Percentiles rank a stretch among this genome's conserved stretches.
Evolutionary conservation across 73 alveolate genomes (phyloP).

Genomic region (Paramecium pentaurelia): DNA sequence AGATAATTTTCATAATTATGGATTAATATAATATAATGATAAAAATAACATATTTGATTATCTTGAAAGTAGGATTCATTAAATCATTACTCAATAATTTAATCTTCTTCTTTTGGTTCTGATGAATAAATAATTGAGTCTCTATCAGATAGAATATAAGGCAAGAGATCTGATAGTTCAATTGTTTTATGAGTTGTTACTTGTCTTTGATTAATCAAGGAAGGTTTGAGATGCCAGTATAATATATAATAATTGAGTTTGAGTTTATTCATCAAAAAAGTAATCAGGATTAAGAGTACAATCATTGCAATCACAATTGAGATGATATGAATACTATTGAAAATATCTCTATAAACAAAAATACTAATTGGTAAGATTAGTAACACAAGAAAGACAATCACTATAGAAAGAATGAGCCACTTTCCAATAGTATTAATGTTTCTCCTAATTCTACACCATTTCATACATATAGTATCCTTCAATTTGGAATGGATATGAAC

Average conservation of each 20-base stretch:
- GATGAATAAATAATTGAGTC: background rate
- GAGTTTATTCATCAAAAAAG: background rate
- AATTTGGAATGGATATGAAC: background rate
- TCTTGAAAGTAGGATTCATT: background rate
- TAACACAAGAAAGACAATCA: background rate
- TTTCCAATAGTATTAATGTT: background rate
- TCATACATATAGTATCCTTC: slow-evolving; percentile 25
- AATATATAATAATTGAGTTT: background rate
- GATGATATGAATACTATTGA: background rate
- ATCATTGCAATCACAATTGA: background rate
- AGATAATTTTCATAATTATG: too few relatives aligned
- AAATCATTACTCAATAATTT: background rate
- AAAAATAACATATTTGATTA: background rate
- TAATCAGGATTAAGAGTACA: background rate
- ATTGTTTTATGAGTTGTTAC: background rate
- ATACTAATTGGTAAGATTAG: background rate
- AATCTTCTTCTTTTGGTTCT: background rate
- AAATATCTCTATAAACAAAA: background rate
- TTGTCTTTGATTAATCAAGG: background rate
- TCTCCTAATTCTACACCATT: background rate
- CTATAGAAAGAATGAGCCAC: background rate
- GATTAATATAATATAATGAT: background rate
- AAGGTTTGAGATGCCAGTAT: background rate
- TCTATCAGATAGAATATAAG: background rate
- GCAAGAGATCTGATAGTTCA: background rate